A percentile compares a stretch with the other conserved stretches of the same genome.
Conservation (phyloP, 768 basidiomycete genomes). For the Leccinum subgranulosum region DNA sequence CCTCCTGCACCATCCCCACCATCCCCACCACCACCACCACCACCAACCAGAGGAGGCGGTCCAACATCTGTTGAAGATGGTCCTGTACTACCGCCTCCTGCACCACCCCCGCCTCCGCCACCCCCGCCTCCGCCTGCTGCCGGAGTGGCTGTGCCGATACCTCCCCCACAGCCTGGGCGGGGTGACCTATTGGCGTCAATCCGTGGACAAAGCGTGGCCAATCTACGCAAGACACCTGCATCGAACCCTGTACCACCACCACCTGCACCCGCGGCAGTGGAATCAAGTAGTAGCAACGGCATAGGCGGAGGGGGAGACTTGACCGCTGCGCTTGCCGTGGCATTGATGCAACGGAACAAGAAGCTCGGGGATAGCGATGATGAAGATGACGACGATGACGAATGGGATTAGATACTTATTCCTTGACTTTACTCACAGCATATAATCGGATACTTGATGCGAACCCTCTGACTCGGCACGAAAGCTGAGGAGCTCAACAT, state of each 20-base stretch:
- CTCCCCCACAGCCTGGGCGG: constrained; percentile 59
- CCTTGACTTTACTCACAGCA: constrained; percentile 6
- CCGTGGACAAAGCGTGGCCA: constrained; percentile 70
- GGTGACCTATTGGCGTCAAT: constrained; percentile 73
- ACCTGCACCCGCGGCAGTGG: constrained; percentile 30
- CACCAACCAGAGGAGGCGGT: constrained; percentile 23
- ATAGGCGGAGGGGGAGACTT: constrained; percentile 59
- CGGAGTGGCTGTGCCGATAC: constrained; percentile 19
- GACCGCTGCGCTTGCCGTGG: constrained; percentile 80
- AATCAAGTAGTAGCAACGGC: constrained; percentile 32
- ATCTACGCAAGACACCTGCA: constrained; percentile 54
- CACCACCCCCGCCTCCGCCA: constrained; percentile 34
- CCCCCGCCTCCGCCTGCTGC: constrained; percentile 42
- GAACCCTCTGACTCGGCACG: background rate
- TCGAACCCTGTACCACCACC: constrained; percentile 34
- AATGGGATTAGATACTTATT: constrained; percentile 42
- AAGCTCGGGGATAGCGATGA: constrained; percentile 85
- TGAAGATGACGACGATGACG: constrained; percentile 72
- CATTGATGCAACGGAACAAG: constrained; percentile 79
- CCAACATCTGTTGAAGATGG: constrained; percentile 16
- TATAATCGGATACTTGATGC: constrained; percentile 7
- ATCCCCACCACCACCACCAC: constrained; percentile 32
- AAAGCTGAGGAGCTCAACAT: background rate
- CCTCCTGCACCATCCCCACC: constrained; percentile 30
- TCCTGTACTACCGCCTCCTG: constrained; percentile 26